Conservation (phyloP, 2,329 filamentous ascomycete species). For the Didymella glomerata region DNA sequence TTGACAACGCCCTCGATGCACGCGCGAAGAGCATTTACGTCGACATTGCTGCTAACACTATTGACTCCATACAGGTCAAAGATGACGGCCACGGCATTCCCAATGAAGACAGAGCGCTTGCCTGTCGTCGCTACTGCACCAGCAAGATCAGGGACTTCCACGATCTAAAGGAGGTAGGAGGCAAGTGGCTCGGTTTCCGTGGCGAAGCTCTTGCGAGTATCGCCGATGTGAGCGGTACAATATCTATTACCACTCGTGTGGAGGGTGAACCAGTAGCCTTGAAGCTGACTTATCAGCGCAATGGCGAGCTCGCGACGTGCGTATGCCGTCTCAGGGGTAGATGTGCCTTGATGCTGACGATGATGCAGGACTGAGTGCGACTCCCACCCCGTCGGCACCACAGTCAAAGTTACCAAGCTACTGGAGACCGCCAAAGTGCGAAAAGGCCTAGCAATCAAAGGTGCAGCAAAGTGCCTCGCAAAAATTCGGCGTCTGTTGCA, state of each 20-base stretch:
- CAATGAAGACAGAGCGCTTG: conserved; percentile 65
- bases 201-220: conserved; percentile 76
- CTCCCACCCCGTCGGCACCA: conserved; percentile 73
- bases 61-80: conserved; percentile 72
- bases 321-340: conserved; percentile 4
- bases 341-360: conserved; percentile 11
- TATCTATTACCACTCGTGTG: conserved; percentile 71
- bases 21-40: conserved; percentile 72
- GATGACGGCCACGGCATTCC: conserved; percentile 75
- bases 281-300: conserved; percentile 59
- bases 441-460: conserved; percentile 65
- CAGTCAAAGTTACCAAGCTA: conserved; percentile 67
- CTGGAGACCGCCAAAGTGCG: conserved; percentile 71
- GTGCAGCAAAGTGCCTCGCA: conserved; percentile 64
- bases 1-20: conserved; percentile 81
- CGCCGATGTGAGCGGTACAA: conserved; percentile 64
- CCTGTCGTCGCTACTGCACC: conserved; percentile 74
- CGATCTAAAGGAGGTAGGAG: conserved; percentile 66
- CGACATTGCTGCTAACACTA: conserved; percentile 68
- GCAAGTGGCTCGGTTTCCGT: conserved; percentile 74
- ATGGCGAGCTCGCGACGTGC: conserved; percentile 59
- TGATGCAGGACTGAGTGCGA: conserved; percentile 40
- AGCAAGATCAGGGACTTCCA: conserved; percentile 74
- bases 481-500: conserved; percentile 69
- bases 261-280: conserved; percentile 67